Evolutionary conservation across 495 filamentous ascomycete genomes (phyloP), one percentile per base, ranked within the genome.

Genomic region (Thozetella sp.): DNA sequence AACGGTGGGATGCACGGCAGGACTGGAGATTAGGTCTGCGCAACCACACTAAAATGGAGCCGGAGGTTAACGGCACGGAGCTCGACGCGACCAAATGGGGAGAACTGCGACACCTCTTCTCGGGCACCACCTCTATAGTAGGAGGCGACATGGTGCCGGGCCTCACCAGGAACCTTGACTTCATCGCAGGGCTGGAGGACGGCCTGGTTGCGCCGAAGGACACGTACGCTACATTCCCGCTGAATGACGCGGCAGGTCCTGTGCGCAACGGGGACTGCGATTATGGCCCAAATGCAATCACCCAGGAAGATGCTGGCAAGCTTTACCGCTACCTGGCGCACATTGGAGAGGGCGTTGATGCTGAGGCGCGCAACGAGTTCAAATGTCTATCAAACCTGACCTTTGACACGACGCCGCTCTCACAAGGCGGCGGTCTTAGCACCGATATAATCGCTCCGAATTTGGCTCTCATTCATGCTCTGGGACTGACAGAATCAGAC

Each of bases 41-140:
- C n/a, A 54, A 54, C 13, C 46, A 30, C 52, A 62, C 62, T 34
- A 52, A 40, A 55, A 58, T 58, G 2, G 23, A 9, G 1, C 58
- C 24, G 9, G 11, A 20, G 17, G 55, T 62, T 9, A 64, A 64
- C 54, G 62, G 62, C 22, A 58, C 46, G 30, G 50, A 2, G 22
- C 23, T 51, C 13, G 55, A 53, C 24, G 62, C 62, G 13, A 58
- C 54, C n/a, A 45, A 58, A 22, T 64, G 62, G 62, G 62, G 62
- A 22, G 62, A 64, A 51, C 55, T 64, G 23, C 62, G 62, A 17
- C 62, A 64, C 25, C 11, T 64, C 17, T 62, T 64, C 59, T 64
- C 62, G 1, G 62, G 62, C 11, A 62, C 59, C 20, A 64, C 62
- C 13, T 62, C 62, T 10, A 56, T 64, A 37, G 27, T 64, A 15